Percentiles rank a stretch among this genome's conserved stretches.
Conservation (phyloP, 495 filamentous ascomycete species). For the Astrothelium subdiscretum region DNA sequence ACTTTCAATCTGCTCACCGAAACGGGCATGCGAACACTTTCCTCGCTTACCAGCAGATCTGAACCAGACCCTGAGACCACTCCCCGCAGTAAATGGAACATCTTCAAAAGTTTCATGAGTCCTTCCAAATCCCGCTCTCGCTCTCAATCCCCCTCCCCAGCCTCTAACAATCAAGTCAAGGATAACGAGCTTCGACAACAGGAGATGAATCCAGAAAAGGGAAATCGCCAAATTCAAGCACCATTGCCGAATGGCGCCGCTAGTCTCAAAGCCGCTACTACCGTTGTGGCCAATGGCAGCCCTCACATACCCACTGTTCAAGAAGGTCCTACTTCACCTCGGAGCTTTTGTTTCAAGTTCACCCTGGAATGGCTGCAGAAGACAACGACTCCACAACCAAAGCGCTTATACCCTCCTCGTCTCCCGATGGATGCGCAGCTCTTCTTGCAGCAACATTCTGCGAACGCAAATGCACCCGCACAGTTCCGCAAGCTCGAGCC, state of each 20-base stretch:
- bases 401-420: conserved; percentile 57
- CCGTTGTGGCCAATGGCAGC: not conserved
- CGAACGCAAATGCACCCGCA: conserved; percentile 1
- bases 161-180: not conserved
- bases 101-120: conserved; percentile 15
- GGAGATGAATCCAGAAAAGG: not conserved
- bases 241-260: not conserved
- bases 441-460: conserved; percentile 32
- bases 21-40: conserved; percentile 16
- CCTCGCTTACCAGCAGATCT: conserved; percentile 8
- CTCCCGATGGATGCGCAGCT: conserved; percentile 62
- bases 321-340: conserved; percentile 37
- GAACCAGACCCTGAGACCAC: conserved; percentile 6
- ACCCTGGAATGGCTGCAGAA: conserved; percentile 64
- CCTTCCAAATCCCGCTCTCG: conserved; percentile 12
- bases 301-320: not conserved
- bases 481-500: conserved; percentile 19
- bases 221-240: not conserved
- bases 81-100: conserved; percentile 9
- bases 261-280: not conserved
- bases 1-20: conserved; percentile 13
- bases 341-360: conserved; percentile 63
- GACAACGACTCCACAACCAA: conserved; percentile 39
- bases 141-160: conserved; percentile 8
- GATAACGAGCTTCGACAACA: not conserved